Percentiles rank a stretch among this genome's conserved stretches.
Evolutionary conservation across 768 basidiomycete species (phyloP).

Genomic region (Podaxis sp.): DNA sequence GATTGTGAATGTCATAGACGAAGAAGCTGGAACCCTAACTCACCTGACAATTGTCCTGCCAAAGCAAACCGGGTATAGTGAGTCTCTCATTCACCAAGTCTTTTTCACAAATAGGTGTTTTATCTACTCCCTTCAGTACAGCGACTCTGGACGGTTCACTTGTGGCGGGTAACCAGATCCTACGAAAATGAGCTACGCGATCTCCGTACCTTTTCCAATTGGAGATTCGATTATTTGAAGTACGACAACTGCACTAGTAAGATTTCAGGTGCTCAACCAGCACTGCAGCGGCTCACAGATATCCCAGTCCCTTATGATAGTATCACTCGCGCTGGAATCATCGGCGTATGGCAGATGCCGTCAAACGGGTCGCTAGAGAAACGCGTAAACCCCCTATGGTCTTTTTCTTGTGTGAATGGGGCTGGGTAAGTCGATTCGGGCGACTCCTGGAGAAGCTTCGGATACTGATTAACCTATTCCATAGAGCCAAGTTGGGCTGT

Average conservation of each 20-base stretch:
- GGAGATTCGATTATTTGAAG: constrained; percentile 55
- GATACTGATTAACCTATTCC: background rate
- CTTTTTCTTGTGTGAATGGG: constrained; percentile 66
- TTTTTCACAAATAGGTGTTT: background rate
- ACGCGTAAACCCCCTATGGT: constrained; percentile 51
- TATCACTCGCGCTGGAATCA: constrained; percentile 48
- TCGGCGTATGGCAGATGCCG: constrained; percentile 59
- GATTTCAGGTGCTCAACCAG: constrained; percentile 31
- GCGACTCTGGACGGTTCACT: constrained; percentile 67
- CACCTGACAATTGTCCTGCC: constrained; percentile 11
- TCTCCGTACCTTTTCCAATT: constrained; percentile 26
- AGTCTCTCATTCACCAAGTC: constrained; percentile 14
- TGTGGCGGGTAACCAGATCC: constrained; percentile 60
- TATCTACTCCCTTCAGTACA: constrained; percentile 37
- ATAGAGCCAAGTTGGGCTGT: constrained; percentile 58
- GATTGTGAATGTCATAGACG: constrained; percentile 69
- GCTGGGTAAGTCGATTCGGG: constrained; percentile 39
- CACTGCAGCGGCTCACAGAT: background rate
- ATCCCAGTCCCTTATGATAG: constrained; percentile 48
- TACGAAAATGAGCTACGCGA: constrained; percentile 57
- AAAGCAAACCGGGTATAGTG: constrained; percentile 60
- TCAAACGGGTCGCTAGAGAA: constrained; percentile 39
- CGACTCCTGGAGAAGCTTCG: background rate
- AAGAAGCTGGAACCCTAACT: constrained; percentile 1
- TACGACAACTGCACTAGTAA: constrained; percentile 60